These are phyloP conservation scores for Suhomyces chickasaworum DNA, from an alignment of 1,139 yeast species.

Conservation along the genomic window DNA sequence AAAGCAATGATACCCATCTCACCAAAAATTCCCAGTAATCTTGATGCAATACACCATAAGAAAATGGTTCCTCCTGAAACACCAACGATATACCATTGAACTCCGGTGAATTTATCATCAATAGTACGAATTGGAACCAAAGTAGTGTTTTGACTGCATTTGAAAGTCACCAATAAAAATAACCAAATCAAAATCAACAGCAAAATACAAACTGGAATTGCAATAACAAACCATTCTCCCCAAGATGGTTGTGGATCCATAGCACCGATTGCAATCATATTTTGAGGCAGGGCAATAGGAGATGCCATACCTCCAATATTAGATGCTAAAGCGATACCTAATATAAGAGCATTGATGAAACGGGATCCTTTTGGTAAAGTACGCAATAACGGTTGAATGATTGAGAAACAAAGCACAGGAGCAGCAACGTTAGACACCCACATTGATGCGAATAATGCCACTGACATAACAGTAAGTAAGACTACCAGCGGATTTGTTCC, in stretches of 20 bases:
- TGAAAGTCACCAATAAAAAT: slow-evolving; percentile 58
- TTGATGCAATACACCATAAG: slow-evolving; percentile 70
- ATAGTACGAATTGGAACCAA: slow-evolving; percentile 57
- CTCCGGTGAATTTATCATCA: slow-evolving; percentile 57
- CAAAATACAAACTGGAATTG: slow-evolving; percentile 63
- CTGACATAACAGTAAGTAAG: slow-evolving; percentile 64
- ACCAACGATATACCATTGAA: slow-evolving; percentile 65
- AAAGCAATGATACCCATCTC: slow-evolving; percentile 73
- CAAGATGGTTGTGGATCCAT: slow-evolving; percentile 69
- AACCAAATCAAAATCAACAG: slow-evolving; percentile 59
- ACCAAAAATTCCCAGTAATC: slow-evolving; percentile 58
- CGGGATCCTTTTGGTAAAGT: slow-evolving; percentile 62
- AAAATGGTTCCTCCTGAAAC: slow-evolving; percentile 58
- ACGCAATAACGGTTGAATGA: slow-evolving; percentile 64
- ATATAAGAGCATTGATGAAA: slow-evolving; percentile 62
- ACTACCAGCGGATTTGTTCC: slow-evolving; percentile 69
- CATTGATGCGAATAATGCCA: slow-evolving; percentile 70
- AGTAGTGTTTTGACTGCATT: slow-evolving; percentile 40
- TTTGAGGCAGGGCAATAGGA: slow-evolving; percentile 81
- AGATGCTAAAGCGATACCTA: slow-evolving; percentile 74
- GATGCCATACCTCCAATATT: slow-evolving; percentile 79
- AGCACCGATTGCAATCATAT: slow-evolving; percentile 71
- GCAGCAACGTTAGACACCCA: slow-evolving; percentile 83
- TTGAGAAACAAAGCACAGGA: slow-evolving; percentile 70
- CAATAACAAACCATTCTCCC: slow-evolving; percentile 77